These are phyloP conservation scores for Millerozyma acaciae DNA, from an alignment of 805 yeast species.

Conservation along the genomic window DNA sequence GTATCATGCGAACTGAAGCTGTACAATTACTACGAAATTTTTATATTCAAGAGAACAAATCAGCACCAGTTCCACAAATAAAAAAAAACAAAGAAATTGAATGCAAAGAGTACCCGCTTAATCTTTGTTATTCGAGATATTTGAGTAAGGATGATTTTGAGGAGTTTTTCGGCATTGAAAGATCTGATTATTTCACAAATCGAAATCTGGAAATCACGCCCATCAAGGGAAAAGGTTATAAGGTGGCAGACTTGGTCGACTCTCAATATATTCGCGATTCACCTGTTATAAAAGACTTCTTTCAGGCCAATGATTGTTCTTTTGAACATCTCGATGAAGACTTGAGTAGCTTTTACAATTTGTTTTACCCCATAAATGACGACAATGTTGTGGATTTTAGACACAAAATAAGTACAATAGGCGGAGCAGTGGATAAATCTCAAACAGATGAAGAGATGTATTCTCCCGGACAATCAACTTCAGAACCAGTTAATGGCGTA, in stretches of 20 bases:
- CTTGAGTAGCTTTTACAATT: slow-evolving; percentile 16
- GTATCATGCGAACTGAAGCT: slow-evolving; percentile 76
- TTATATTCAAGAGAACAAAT: slow-evolving; percentile 78
- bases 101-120: slow-evolving; percentile 52
- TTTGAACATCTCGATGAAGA: slow-evolving; percentile 16
- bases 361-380: slow-evolving; percentile 25
- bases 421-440: not conserved
- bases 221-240: slow-evolving; percentile 17
- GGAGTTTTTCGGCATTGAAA: slow-evolving; percentile 39
- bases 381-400: slow-evolving; percentile 20
- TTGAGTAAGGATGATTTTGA: slow-evolving; percentile 49
- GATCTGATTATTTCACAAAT: slow-evolving; percentile 12
- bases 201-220: slow-evolving; percentile 25
- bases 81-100: slow-evolving; percentile 67
- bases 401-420: slow-evolving; percentile 12
- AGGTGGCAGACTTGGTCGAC: slow-evolving; percentile 12
- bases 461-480: no score
- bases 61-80: slow-evolving; percentile 76
- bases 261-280: slow-evolving; percentile 8
- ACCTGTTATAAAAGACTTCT: slow-evolving; percentile 10
- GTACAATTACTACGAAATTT: slow-evolving; percentile 76
- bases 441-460: no score
- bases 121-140: slow-evolving; percentile 52
- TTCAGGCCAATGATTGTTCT: slow-evolving; percentile 4
- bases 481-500: not conserved